Evolutionary conservation across 192 early-diverging fungal species (phyloP), one percentile per base, ranked within the genome.

Genomic region (Obelidium mucronatum): DNA sequence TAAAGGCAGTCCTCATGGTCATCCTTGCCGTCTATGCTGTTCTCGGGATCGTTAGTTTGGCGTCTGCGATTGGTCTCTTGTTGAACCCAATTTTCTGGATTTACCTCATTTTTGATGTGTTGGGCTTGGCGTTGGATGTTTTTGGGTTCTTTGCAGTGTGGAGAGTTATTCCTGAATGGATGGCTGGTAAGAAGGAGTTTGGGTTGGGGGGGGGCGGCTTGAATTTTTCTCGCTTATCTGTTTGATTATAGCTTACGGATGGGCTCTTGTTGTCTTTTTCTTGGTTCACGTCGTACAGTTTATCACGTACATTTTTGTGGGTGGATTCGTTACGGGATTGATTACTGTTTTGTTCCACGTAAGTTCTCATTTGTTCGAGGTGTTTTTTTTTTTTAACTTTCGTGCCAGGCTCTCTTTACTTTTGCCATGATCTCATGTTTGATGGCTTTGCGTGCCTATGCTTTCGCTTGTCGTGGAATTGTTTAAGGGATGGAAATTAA

Each of bases 121-220:
- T 75, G 24, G 26, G 30, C 0, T 33, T 75, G 5, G n/a, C 33
- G 11, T 15, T 75, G 15, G n/a, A 61, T 34, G 42, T 64, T 4
- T 61, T 75, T 51, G 73, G 73, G 3, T 75, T 75, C 59, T 44
- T 67, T 33, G 33, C 59, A 22, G 73, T 75, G 5, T 35, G n/a
- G 24, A 33, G 73, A 5, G 61, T 75, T 30, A 64, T 75, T 48
- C 73, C 73, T 15, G 71, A 61, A 61, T 73, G 36, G 56, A 61
- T 73, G 54, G 56, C 34, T 53, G 30, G 70, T 60, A 51, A 3
- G 44, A 15, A 15, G 44, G n/a, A n/a, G n/a, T n/a, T n/a, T n/a
- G n/a, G n/a, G n/a, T n/a, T n/a, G n/a, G n/a, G n/a, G n/a, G n/a
- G n/a, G n/a, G n/a, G 40, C 5, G 37, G 1, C n/a, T 53, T 53